phyloP scores from a whole-genome alignment of 192 early-diverging fungal genomes.

The Coemansia sp. region DNA sequence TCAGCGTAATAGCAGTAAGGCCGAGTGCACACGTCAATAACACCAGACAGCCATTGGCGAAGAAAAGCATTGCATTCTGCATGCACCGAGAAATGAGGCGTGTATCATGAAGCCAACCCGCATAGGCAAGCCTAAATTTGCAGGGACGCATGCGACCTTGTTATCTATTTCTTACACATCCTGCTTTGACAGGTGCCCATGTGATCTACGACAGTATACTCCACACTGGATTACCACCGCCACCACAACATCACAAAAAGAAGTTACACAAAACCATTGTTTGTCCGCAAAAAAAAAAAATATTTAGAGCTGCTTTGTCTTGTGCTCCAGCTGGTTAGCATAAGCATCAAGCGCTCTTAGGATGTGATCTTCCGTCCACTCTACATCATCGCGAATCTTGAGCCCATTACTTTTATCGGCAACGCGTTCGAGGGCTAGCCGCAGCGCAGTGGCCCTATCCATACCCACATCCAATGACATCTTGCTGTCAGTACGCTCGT shows the following conservation, averaged over 20 bases:
- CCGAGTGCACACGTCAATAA: background rate
- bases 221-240: background rate
- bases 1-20: background rate
- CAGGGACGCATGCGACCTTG: conserved; percentile 18
- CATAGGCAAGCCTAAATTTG: conserved; percentile 35
- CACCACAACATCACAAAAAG: background rate
- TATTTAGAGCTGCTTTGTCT: background rate
- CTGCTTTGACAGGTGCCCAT: background rate
- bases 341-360: conserved; percentile 36
- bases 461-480: conserved; percentile 19
- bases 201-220: background rate
- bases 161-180: background rate
- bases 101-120: conserved; percentile 10
- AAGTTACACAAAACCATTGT: background rate
- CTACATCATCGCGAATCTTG: conserved; percentile 13
- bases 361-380: conserved; percentile 45
- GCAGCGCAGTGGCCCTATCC: conserved; percentile 16
- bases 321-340: conserved; percentile 7
- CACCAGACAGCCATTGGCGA: conserved; percentile 2
- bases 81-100: conserved; percentile 14
- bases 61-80: conserved; percentile 8
- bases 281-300: conserved; percentile 1
- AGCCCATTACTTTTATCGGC: conserved; percentile 15
- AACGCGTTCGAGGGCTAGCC: conserved; percentile 29
- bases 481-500: conserved; percentile 37